These are phyloP conservation scores for Paracoccidioides lutzii DNA, from an alignment of 2,329 filamentous ascomycete genomes.

Conservation along the genomic window DNA sequence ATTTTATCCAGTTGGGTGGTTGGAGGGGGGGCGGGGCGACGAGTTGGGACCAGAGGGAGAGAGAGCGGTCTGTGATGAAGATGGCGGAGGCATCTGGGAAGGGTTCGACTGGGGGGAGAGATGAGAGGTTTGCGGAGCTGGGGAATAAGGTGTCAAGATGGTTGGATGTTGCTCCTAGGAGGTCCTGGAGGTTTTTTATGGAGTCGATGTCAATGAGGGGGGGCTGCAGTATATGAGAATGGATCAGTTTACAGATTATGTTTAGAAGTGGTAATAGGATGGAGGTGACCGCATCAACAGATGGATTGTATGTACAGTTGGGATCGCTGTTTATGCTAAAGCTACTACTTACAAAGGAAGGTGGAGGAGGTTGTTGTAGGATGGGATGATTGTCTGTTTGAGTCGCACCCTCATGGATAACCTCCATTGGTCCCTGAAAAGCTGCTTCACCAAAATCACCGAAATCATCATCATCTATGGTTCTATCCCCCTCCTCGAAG, in stretches of 20 bases:
- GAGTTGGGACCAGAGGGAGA: slow-evolving; percentile 90
- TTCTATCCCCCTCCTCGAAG: slow-evolving; percentile 39
- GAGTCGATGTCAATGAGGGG: slow-evolving; percentile 41
- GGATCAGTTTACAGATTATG: slow-evolving; percentile 12
- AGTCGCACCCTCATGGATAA: slow-evolving; percentile 16
- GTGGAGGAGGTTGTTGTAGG: slow-evolving; percentile 20
- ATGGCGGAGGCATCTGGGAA: slow-evolving; percentile 40
- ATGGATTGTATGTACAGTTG: slow-evolving; percentile 7
- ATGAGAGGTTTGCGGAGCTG: slow-evolving; percentile 24
- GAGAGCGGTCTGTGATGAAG: slow-evolving; percentile 73
- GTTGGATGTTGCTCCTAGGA: slow-evolving; percentile 26
- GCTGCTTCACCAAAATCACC: slow-evolving; percentile 55
- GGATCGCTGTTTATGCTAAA: slow-evolving; percentile 5
- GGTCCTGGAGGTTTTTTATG: slow-evolving; percentile 34
- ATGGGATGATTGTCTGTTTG: slow-evolving; percentile 10
- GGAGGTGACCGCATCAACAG: background rate
- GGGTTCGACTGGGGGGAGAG: slow-evolving; percentile 26
- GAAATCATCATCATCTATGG: slow-evolving; percentile 42
- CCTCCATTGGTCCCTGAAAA: slow-evolving; percentile 42
- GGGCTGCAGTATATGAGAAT: slow-evolving; percentile 16
- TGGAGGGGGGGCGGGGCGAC: slow-evolving; percentile 88
- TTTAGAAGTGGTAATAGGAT: slow-evolving; percentile 5
- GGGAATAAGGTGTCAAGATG: slow-evolving; percentile 35
- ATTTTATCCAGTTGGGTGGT: slow-evolving; percentile 95
- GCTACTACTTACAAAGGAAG: slow-evolving; percentile 37